phyloP scores from a whole-genome alignment of 192 early-diverging fungal genomes.

The Coemansia sp. region DNA sequence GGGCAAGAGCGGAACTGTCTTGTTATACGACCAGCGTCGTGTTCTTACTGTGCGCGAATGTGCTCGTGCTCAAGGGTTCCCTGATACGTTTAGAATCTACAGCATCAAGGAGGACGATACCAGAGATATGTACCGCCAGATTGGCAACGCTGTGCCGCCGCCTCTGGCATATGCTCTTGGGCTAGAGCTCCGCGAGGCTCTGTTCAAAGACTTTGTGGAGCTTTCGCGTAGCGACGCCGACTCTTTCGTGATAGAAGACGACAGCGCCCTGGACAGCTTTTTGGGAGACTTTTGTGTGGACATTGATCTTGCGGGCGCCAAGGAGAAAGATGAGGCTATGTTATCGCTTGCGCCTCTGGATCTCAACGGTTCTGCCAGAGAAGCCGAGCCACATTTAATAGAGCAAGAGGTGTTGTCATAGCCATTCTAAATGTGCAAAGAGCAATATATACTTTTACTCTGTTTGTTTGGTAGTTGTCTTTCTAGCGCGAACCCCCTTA shows the following conservation, averaged over 20 bases:
- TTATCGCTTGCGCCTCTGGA: slow-evolving; percentile 1
- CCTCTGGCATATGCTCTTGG: slow-evolving; percentile 64
- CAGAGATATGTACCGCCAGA: slow-evolving; percentile 61
- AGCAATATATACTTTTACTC: not conserved
- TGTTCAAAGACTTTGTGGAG: slow-evolving; percentile 46
- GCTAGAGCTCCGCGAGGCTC: slow-evolving; percentile 53
- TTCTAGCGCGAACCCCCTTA: too few species aligned
- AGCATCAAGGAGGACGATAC: slow-evolving; percentile 34
- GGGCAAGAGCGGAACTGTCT: slow-evolving; percentile 65
- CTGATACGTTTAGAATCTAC: slow-evolving; percentile 62
- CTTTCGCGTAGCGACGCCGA: not conserved
- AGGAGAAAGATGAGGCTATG: not conserved
- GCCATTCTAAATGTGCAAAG: not conserved
- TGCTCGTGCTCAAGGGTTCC: slow-evolving; percentile 73
- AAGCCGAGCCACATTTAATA: not conserved
- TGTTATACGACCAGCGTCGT: slow-evolving; percentile 65
- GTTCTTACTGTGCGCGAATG: slow-evolving; percentile 63
- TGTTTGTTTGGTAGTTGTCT: too few species aligned
- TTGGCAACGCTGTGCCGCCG: slow-evolving; percentile 74
- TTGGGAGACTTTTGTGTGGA: slow-evolving; percentile 34
- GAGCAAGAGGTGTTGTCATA: not conserved
- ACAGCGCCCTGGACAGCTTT: slow-evolving; percentile 6
- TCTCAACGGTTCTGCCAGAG: not conserved
- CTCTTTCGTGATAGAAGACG: not conserved
- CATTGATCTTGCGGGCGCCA: not conserved